A percentile compares a stretch with the other conserved stretches of the same genome.
Evolutionary conservation across 2,329 filamentous ascomycete species (phyloP).

Genomic region (Gaeumannomyces sp.): DNA sequence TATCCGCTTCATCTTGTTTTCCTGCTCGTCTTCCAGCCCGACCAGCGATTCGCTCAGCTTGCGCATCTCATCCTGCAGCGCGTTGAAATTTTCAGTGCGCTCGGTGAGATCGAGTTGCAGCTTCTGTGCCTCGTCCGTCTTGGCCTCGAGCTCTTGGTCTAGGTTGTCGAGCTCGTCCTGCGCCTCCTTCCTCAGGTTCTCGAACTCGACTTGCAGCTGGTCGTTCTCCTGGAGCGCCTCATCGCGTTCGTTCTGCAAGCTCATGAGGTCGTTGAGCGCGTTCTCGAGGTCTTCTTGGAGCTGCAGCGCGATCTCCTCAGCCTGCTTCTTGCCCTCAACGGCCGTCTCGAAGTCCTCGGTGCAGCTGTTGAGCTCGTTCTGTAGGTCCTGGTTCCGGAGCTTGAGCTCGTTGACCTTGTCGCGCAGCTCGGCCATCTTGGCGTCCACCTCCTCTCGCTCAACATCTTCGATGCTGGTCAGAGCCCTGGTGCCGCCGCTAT

Average conservation of each 20-base stretch:
- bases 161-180: conserved; percentile 61
- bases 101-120: conserved; percentile 67
- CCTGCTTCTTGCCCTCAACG: conserved; percentile 54
- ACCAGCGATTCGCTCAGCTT: conserved; percentile 82
- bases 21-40: conserved; percentile 82
- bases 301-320: conserved; percentile 51
- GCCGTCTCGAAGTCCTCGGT: conserved; percentile 73
- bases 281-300: conserved; percentile 71
- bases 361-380: conserved; percentile 73
- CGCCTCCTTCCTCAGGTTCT: conserved; percentile 54
- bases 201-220: conserved; percentile 56
- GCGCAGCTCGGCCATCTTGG: conserved; percentile 72
- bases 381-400: conserved; percentile 82
- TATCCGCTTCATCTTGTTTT: conserved; percentile 70
- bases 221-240: conserved; percentile 45
- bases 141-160: conserved; percentile 67
- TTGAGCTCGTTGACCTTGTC: conserved; percentile 84
- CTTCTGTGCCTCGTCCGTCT: conserved; percentile 62
- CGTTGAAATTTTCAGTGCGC: conserved; percentile 78
- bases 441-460: conserved; percentile 82
- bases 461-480: conserved; percentile 61
- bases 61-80: conserved; percentile 91
- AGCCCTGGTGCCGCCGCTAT: conserved; percentile 60
- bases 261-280: conserved; percentile 72
- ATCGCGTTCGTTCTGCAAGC: conserved; percentile 76